Base-by-base conservation (phyloP, 345 rosid species). In the Trapa bicornis region DNA sequence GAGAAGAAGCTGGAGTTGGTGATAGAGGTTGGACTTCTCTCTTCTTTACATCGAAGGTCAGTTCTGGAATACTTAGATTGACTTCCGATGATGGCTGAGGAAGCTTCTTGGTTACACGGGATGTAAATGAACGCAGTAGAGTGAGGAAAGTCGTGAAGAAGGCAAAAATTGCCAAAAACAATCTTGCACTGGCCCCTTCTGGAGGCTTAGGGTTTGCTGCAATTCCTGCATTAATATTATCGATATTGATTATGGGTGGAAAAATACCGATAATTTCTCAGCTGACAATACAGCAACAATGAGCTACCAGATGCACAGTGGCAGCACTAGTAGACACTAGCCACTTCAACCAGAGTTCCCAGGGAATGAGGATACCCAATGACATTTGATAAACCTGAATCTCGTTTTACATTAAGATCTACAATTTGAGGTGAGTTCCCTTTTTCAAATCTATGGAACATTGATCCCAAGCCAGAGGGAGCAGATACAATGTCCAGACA, bases 1-100 rank as follows among this genome's bases (percentile, higher is more conserved):
- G 87, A 37, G 81, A 64, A 66, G 73, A 76, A 69, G 78, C 67
- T 22, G 79, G 76, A 65, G 80, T 68, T 14, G 93, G 85, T 53
- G 92, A 89, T 41, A 88, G 91, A n/a, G 88, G 85, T 1, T 77
- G 80, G 48, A 52, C 75, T 57, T 82, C 89, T 74, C 81, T 87
- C 74, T 75, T 72, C 65, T 60, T 70, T 56, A 69, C 57, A 65
- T 73, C 79, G 7, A 52, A 38, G 52, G 73, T 64, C 54, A 57
- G 74, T 72, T 85, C 85, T 56, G 84, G 52, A 58, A 72, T 38
- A 71, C 60, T 78, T 69, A 70, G 82, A 68, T 74, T 84, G 71
- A 42, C 54, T 54, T 70, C 76, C 4, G 77, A 63, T 17, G 75
- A 67, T 15, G 78, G 52, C 47, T 67, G 57, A 45, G 93, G 83